Base-by-base conservation (phyloP, 805 yeast genomes). In the Pichia pseudocactophila region DNA sequence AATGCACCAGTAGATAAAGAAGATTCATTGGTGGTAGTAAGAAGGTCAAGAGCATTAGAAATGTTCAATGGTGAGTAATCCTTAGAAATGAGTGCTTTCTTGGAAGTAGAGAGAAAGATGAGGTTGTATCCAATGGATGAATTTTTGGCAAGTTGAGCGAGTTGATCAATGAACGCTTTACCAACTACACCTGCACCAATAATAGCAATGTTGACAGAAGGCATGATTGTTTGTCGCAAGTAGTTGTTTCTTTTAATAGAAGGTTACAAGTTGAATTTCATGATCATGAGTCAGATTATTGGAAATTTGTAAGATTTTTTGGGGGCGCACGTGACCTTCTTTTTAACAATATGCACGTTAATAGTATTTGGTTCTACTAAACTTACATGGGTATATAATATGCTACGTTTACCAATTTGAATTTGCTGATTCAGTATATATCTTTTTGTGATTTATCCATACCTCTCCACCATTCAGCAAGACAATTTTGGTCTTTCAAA, bases 171-270 rank as follows among this genome's bases (percentile, higher is more conserved):
- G 68, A 88, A 87, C 40, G 96, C 85, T 20, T 92, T 74, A 46
- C 98, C 98, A 48, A 92, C 97, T 40, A 90, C 92, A 56, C 98
- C 98, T 42, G 97, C 80, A 61, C 89, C 89, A 46, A 82, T 75
- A 53, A 82, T 71, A 30, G 88, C 89, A 51, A 82, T 64, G 56
- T 82, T 81, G 40, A 80, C 82, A 46, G 73, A 57, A 52, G 68
- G 55, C 80, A 74, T 75, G 18, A 13, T 16, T 22, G 16, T 32
- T 17, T 42, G 36, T 60, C 31, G 6, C 11, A 28, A 12, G 16
- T n/a, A n/a, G 9, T 9, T 15, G 6, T 31, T 31, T 30, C 12
- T 30, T 30, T 30, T 30, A 30, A 11, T 9, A 30, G 9, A 30
- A 7, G n/a, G 9, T 7, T 30, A 30, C n/a, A n/a, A n/a, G n/a